These are phyloP conservation scores for Panicum hallii DNA, from an alignment of 202 grass and related monocot species.

Conservation along the genomic window DNA sequence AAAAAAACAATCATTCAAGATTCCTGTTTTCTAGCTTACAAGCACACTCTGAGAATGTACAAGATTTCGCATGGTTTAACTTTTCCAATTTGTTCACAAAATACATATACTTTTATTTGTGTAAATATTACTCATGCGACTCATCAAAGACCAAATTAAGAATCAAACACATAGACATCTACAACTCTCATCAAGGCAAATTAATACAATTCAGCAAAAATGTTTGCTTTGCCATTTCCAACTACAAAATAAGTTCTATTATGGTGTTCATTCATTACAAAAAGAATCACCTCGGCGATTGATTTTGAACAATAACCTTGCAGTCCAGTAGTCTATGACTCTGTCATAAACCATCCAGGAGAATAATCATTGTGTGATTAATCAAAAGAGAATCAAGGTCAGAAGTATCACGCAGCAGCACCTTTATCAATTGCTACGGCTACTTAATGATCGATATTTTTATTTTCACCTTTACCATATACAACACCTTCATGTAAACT, in stretches of 20 bases:
- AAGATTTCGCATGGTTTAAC: background rate
- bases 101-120: background rate
- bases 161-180: slow-evolving; percentile 16
- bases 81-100: background rate
- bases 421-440: background rate
- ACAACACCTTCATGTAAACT: slow-evolving; percentile 1
- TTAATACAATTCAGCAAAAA: background rate
- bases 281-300: slow-evolving; percentile 1
- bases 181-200: background rate
- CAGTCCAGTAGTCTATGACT: background rate
- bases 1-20: background rate
- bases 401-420: background rate
- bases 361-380: slow-evolving; percentile 14
- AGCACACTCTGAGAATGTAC: slow-evolving; percentile 13
- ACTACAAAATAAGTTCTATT: background rate
- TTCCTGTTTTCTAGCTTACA: slow-evolving; percentile 13
- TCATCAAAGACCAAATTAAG: background rate
- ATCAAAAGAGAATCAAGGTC: background rate
- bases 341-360: background rate
- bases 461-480: background rate
- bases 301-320: slow-evolving; percentile 21
- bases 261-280: slow-evolving; percentile 1
- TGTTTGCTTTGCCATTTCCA: slow-evolving; percentile 28
- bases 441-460: slow-evolving; percentile 1
- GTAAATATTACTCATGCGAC: background rate